Evolutionary conservation across 768 basidiomycete genomes (phyloP), one percentile per base, ranked within the genome.

Genomic region (Phaeotremella skinneri): DNA sequence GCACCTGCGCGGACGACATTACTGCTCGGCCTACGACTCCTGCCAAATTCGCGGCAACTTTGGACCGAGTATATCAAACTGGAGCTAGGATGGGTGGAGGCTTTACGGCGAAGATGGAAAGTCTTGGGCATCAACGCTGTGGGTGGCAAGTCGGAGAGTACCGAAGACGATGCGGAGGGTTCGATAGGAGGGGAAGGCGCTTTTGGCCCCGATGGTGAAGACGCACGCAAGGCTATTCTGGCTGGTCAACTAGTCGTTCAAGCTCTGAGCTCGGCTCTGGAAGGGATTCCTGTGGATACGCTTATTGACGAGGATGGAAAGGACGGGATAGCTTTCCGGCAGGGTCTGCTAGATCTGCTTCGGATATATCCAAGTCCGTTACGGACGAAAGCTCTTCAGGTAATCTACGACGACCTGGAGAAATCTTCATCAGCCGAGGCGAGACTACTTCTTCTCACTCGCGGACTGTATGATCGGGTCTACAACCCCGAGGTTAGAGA

Each of bases 1-100:
- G 54, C 73, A n/a, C 83, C 88, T 0, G 90, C 91, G 9, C 87
- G 92, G 27, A 82, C 86, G 32, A 79, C 93, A 39, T 81, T 97
- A 42, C 89, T 92, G 62, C 85, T 92, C 4, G 92, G 92, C 13
- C 81, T 94, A 47, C 83, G 92, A 32, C 75, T 94, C 49, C 87
- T 91, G 64, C 79, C 81, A 13, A 83, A 86, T 52, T 88, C 84
- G 62, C 75, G 83, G 30, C 85, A 86, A 56, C 80, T 97, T 76
- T 97, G 92, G 92, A 81, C 81, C 21, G 91, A 93, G 76, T 94
- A 92, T 72, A 85, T 91, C 63, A 85, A 85, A 72, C 90, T 96
- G 84, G 92, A 97, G 74, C 78, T 93, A 3, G 85, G 85, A 2
- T 94, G 90, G 75, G 80, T 90, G 6, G 91, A 94, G 79, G 84